Base-by-base conservation (phyloP, 2,329 filamentous ascomycete species). In the Cryphonectria parasitica region DNA sequence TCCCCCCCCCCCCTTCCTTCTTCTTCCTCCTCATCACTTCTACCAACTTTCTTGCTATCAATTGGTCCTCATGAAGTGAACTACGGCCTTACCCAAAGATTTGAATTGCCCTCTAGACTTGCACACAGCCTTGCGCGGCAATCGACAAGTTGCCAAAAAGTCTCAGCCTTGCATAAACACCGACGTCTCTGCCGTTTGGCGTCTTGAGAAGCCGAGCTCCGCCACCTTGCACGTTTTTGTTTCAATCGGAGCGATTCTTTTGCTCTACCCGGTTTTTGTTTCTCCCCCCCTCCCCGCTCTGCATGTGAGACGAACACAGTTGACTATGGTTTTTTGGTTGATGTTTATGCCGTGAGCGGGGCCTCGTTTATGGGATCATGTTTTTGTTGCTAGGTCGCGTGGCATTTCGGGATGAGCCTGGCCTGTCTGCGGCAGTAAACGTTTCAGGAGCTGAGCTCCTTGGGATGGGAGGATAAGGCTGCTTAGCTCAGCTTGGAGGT, bases 101-200 rank as follows among this genome's bases (percentile, higher is more conserved):
- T 28, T 22, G 43, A 11, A 22, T 17, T 15, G 3, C 5, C 36
- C 6, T 6, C 10, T 7, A 49, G 19, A 22, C 31, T 52, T 25
- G 22, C 39, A 49, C 7, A n/a, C 22, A 65, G 52, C 67, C 67
- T 60, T 65, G 60, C 41, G 39, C 5, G 15, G 45, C 34, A n/a
- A 58, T 45, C 36, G 45, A 39, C 61, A 45, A 25, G 49, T 52
- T n/a, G n/a, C 41, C 15, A 25, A 39, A 39, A 56, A 22, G 36
- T 56, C 60, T 67, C 70, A 70, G 70, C 70, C 70, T 72, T 72
- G 68, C 70, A 72, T 39, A 25, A 61, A n/a, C 17, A 10, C 22
- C 65, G 61, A 70, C 49, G 68, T 72, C 41, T 61, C 67, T 60
- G 64, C 45, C 13, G 54, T 39, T 39, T 39, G 19, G 45, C 43